Percentiles rank a stretch among this genome's conserved stretches.
phyloP scores from a whole-genome alignment of 1,284 basidiomycete genomes.

The Ceratobasidium sp. region DNA sequence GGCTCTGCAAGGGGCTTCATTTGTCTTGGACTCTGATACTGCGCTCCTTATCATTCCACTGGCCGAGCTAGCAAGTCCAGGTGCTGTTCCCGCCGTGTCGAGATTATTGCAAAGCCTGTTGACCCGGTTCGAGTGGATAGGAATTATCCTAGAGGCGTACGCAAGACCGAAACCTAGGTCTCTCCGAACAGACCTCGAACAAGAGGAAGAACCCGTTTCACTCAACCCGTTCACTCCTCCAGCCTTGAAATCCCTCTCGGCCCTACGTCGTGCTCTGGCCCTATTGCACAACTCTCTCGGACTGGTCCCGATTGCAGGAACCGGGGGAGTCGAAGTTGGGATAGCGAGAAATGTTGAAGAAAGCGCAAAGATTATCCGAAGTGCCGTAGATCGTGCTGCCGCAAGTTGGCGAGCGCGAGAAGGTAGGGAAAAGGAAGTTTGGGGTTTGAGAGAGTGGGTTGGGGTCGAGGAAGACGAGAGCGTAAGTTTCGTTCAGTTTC shows the following conservation, averaged over 20 bases:
- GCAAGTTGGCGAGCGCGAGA: conserved; percentile 2
- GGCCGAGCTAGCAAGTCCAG: conserved; percentile 9
- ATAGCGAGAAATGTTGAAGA: conserved; percentile 1
- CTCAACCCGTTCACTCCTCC: conserved; percentile 25
- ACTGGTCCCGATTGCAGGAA: neutral
- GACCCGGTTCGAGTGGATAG: conserved; percentile 10
- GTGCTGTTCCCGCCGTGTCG: conserved; percentile 6
- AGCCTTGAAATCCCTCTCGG: neutral
- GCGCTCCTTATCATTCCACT: conserved; percentile 16
- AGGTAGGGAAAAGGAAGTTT: conserved; percentile 12
- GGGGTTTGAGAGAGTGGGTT: conserved; percentile 26
- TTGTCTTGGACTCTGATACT: conserved; percentile 7
- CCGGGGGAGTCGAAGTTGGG: conserved; percentile 1
- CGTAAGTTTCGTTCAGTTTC: neutral
- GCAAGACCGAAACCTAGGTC: conserved; percentile 1
- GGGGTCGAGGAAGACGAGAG: conserved; percentile 6
- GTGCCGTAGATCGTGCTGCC: conserved; percentile 22
- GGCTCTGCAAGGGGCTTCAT: conserved; percentile 20
- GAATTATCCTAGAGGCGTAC: conserved; percentile 22
- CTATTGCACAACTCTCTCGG: conserved; percentile 3
- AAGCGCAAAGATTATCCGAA: neutral
- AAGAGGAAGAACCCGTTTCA: neutral
- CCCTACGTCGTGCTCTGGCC: neutral
- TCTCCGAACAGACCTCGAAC: neutral
- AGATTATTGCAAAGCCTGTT: conserved; percentile 13